phyloP scores from a whole-genome alignment of 2,329 filamentous ascomycete genomes.

The Alternaria alternata region DNA sequence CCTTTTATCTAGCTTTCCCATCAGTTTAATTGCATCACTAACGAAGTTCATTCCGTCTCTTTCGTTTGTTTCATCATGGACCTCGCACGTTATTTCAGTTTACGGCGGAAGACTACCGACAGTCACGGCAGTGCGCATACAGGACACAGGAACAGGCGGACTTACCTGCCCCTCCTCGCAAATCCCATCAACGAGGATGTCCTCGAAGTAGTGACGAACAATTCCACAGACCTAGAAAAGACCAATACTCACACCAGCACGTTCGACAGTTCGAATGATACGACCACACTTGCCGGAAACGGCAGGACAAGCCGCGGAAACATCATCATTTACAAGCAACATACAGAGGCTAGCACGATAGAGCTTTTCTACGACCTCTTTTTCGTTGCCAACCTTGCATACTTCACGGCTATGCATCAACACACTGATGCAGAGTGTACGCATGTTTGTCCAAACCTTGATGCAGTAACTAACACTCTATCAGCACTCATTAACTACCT shows the following conservation, averaged over 20 bases:
- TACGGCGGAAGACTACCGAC: slow-evolving; percentile 16
- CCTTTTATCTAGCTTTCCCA: not conserved
- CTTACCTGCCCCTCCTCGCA: slow-evolving; percentile 27
- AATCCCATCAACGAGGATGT: slow-evolving; percentile 33
- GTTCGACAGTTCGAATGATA: slow-evolving; percentile 13
- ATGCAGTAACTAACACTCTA: slow-evolving; percentile 1
- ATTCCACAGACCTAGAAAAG: slow-evolving; percentile 26
- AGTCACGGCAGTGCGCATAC: not conserved
- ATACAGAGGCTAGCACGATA: slow-evolving; percentile 60
- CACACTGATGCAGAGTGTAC: slow-evolving; percentile 58
- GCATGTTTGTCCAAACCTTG: not conserved
- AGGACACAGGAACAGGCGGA: slow-evolving; percentile 3
- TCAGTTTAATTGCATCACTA: not conserved
- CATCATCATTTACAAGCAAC: slow-evolving; percentile 36
- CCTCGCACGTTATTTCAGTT: slow-evolving; percentile 28
- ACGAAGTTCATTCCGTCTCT: not conserved
- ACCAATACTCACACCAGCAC: slow-evolving; percentile 12
- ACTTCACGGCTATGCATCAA: slow-evolving; percentile 66
- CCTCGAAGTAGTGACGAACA: slow-evolving; percentile 18
- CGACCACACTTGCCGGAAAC: slow-evolving; percentile 23
- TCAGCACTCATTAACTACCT: slow-evolving; percentile 55
- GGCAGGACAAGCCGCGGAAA: slow-evolving; percentile 31
- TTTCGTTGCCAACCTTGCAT: slow-evolving; percentile 70
- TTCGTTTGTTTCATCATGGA: slow-evolving; percentile 21
- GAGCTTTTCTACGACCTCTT: slow-evolving; percentile 69